phyloP scores from a whole-genome alignment of 805 yeast genomes.

The Candida pini region DNA sequence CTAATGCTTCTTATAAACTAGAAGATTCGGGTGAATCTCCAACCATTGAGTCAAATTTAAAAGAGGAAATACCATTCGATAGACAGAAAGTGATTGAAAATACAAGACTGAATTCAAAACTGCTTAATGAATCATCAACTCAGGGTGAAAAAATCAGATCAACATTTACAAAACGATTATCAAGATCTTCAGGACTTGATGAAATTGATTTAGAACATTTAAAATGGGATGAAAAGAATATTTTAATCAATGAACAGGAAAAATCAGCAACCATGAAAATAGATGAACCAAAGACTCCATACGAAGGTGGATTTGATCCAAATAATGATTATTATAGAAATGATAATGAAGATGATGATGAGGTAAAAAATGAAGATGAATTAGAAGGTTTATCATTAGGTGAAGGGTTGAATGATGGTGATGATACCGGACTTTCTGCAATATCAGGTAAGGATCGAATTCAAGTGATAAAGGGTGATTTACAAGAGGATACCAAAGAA shows the following conservation, averaged over 20 bases:
- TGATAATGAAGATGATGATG: conserved; percentile 53
- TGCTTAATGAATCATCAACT: conserved; percentile 18
- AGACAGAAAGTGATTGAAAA: conserved; percentile 74
- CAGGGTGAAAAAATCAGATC: conserved; percentile 44
- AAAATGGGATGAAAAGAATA: conserved; percentile 81
- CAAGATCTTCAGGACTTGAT: conserved; percentile 21
- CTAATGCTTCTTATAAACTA: conserved; percentile 16
- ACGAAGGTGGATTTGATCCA: conserved; percentile 84
- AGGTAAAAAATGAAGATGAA: conserved; percentile 21
- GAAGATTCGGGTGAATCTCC: conserved; percentile 15
- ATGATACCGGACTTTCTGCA: conserved; percentile 4
- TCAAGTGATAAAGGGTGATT: conserved; percentile 15
- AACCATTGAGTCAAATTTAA: not conserved
- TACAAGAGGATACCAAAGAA: conserved; percentile 20
- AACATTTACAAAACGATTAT: conserved; percentile 35
- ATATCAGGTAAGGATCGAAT: conserved; percentile 9
- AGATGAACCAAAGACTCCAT: conserved; percentile 95
- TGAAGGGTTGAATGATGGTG: conserved; percentile 27
- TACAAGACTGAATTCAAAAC: conserved; percentile 67
- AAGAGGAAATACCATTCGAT: conserved; percentile 24
- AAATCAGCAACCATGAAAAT: conserved; percentile 72
- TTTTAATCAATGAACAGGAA: conserved; percentile 69
- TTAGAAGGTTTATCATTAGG: conserved; percentile 25
- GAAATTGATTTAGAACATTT: conserved; percentile 39
- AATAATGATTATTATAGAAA: conserved; percentile 71